Evolutionary conservation across 371 early-diverging fungal species (phyloP), one percentile per base, ranked within the genome.

Genomic region (Cokeromyces recurvatus): DNA sequence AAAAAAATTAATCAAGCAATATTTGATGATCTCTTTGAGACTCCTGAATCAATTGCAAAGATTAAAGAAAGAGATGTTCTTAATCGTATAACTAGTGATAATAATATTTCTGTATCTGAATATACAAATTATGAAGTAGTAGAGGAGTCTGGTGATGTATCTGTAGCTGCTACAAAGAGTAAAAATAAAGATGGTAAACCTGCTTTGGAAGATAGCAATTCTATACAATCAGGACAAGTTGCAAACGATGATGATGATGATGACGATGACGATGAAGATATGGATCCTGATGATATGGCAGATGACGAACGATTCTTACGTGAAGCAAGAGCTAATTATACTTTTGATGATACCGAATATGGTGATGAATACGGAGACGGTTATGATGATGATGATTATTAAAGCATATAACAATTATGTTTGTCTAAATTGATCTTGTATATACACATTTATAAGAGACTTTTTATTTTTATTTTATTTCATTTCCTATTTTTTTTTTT

Each of bases 1-100:
- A 90, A 89, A 49, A 94, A 94, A 59, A 92, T 95, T 59, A 94
- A 94, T 57, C 91, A 92, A 59, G 84, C 78, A 1, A 84, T 89
- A 0, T 66, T 94, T 48, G 83, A 87, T 19, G 78, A 78, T 27
- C 80, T 92, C 54, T 85, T 90, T 52, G 84, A 81, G 37, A 68
- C 79, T 36, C 64, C 69, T 32, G 67, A 77, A 46, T 36, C 72
- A 7, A 46, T 81, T 56, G 57, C 55, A 37, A 50, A 71, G 51
- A 51, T 79, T 48, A 59, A 78, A 53, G 51, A 61, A 41, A 42
- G 63, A 47, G 72, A 70, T 38, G 51, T 55, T 14, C 16, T 46
- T 3, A 49, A 58, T 23, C 19, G 54, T 9, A 48, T 43, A 21
- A 29, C 35, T 14, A 43, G 56, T 37, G 20, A 44, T 15, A 49